These are phyloP conservation scores for Penicillium sp. DNA, from an alignment of 2,329 filamentous ascomycete genomes.

Conservation along the genomic window DNA sequence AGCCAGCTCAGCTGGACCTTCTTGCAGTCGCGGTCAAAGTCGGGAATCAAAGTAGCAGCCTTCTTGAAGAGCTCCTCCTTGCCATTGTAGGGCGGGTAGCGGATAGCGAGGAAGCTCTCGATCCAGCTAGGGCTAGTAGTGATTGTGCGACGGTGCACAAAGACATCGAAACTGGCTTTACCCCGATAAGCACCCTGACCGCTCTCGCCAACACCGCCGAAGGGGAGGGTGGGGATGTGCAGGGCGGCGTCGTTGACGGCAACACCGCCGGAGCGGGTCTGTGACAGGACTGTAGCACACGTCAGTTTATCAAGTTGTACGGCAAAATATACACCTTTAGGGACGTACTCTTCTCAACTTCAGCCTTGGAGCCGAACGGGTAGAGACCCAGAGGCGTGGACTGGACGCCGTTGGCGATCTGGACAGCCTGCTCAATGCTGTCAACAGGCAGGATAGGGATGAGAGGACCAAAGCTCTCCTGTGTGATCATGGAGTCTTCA, in stretches of 20 bases:
- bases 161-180: slow-evolving; percentile 56
- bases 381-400: slow-evolving; percentile 76
- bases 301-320: no score
- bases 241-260: slow-evolving; percentile 53
- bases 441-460: slow-evolving; percentile 73
- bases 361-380: slow-evolving; percentile 71
- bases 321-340: no score
- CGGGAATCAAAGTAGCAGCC: slow-evolving; percentile 45
- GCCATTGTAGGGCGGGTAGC: slow-evolving; percentile 54
- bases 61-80: slow-evolving; percentile 49
- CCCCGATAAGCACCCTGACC: slow-evolving; percentile 71
- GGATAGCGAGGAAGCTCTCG: slow-evolving; percentile 48
- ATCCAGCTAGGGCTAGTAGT: slow-evolving; percentile 54
- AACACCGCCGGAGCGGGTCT: slow-evolving; percentile 59
- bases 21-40: slow-evolving; percentile 53
- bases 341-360: slow-evolving; percentile 61
- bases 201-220: slow-evolving; percentile 74
- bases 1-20: slow-evolving; percentile 35
- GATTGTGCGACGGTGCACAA: slow-evolving; percentile 52
- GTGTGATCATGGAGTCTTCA: slow-evolving; percentile 66
- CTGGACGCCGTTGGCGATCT: slow-evolving; percentile 69
- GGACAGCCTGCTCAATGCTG: slow-evolving; percentile 72
- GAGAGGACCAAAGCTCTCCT: slow-evolving; percentile 90
- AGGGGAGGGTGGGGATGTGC: slow-evolving; percentile 65
- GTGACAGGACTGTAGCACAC: no score